Conservation (phyloP, 202 grass and related monocot genomes). For the Panicum virgatum region DNA sequence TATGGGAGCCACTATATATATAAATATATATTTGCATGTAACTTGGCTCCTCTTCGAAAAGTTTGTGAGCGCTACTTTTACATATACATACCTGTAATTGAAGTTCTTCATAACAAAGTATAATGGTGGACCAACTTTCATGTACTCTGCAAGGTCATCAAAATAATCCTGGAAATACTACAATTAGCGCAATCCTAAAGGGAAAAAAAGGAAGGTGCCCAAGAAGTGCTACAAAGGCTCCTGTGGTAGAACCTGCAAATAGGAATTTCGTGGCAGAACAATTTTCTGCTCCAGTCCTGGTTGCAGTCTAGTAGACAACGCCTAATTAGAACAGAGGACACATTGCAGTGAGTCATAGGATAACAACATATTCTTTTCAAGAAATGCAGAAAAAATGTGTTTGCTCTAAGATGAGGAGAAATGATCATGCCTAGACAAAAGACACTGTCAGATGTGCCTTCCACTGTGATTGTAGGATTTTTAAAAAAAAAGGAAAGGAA, state of each 20-base stretch:
- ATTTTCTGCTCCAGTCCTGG: slow-evolving; percentile 92
- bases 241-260: slow-evolving; percentile 72
- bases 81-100: slow-evolving; percentile 83
- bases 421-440: neutral
- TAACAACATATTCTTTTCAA: neutral
- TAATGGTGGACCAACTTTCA: slow-evolving; percentile 92
- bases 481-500: neutral
- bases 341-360: slow-evolving; percentile 11
- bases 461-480: neutral
- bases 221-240: slow-evolving; percentile 23
- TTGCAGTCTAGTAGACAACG: slow-evolving; percentile 76
- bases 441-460: neutral
- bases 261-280: slow-evolving; percentile 88
- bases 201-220: neutral
- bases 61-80: neutral
- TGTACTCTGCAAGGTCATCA: slow-evolving; percentile 78
- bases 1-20: neutral
- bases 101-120: slow-evolving; percentile 98
- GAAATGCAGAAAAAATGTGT: neutral
- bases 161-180: slow-evolving; percentile 76
- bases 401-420: neutral
- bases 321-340: slow-evolving; percentile 54
- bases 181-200: slow-evolving; percentile 34
- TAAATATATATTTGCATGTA: neutral
- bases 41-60: neutral